These are phyloP conservation scores for Tetrahymena elliotti DNA, from an alignment of 73 alveolate genomes.

Conservation along the genomic window DNA sequence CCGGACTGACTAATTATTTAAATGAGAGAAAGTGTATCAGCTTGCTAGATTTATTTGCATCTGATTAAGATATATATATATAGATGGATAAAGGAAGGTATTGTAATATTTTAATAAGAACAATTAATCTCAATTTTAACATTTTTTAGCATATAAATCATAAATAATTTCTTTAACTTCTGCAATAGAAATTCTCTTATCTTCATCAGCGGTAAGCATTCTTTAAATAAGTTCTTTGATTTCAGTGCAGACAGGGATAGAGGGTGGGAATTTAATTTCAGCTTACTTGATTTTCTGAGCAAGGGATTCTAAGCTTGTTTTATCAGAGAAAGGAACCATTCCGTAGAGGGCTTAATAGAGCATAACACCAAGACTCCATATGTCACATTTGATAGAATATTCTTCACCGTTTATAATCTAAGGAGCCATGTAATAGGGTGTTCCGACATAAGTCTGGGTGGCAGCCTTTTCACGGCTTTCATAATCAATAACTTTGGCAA, in stretches of 20 bases:
- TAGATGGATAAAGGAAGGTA: neutral
- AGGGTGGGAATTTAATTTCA: neutral
- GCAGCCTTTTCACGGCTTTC: constrained; percentile 32
- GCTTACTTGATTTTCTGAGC: neutral
- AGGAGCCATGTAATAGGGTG: constrained; percentile 48
- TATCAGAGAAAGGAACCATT: neutral
- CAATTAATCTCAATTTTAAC: neutral
- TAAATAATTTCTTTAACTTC: neutral
- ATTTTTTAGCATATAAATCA: neutral
- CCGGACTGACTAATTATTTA: no score
- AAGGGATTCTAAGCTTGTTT: neutral
- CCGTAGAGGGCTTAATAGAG: neutral
- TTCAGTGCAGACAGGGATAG: neutral
- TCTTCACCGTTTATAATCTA: constrained; percentile 27
- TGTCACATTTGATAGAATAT: neutral
- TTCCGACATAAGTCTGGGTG: constrained; percentile 30
- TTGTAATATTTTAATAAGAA: no score
- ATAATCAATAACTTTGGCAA: constrained; percentile 39
- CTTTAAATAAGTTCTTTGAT: neutral
- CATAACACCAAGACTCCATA: neutral
- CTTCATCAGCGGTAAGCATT: neutral
- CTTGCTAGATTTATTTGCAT: neutral
- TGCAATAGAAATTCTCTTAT: neutral
- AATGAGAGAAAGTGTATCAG: no score
- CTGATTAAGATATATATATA: neutral